Conservation (phyloP, 2,329 filamentous ascomycete genomes). For the Berkeleyomyces rouxiae region DNA sequence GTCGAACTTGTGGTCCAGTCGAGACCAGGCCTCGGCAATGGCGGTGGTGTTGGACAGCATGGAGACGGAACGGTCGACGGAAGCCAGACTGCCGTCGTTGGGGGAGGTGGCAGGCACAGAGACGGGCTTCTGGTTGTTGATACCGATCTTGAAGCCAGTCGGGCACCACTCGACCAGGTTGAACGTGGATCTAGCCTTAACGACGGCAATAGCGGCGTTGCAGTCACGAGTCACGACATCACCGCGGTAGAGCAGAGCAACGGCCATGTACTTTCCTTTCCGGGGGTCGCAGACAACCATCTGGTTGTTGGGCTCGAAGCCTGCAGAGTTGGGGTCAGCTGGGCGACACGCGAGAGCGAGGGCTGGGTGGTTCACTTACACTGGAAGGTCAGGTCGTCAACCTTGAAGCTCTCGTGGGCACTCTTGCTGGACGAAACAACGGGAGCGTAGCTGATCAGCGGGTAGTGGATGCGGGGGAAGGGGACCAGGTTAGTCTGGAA, state of each 20-base stretch:
- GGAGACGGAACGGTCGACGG: conserved; percentile 39
- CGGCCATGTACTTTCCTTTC: conserved; percentile 99
- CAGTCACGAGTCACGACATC: conserved; percentile 96
- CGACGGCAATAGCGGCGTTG: conserved; percentile 77
- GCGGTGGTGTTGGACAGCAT: conserved; percentile 99
- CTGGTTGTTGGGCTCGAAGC: conserved; percentile 99
- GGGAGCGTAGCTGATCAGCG: conserved; percentile 87
- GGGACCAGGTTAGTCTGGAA: conserved; percentile 99
- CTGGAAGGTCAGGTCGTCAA: conserved; percentile 86
- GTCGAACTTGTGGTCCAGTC: conserved; percentile 94
- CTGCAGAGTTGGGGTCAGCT: conserved; percentile 31
- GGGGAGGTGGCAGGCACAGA: conserved; percentile 40
- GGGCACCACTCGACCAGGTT: conserved; percentile 99
- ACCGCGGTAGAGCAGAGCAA: conserved; percentile 92
- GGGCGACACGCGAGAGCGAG: too few relatives aligned
- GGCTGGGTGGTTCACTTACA: too few relatives aligned
- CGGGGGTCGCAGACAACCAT: conserved; percentile 99
- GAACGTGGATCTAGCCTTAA: conserved; percentile 99
- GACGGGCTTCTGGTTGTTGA: conserved; percentile 83
- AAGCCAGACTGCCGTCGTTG: conserved; percentile 39
- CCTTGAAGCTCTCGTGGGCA: conserved; percentile 93
- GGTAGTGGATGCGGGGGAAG: conserved; percentile 98
- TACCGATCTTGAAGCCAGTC: conserved; percentile 99
- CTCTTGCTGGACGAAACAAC: conserved; percentile 92
- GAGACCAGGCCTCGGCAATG: conserved; percentile 95